Base-by-base conservation (phyloP, 192 early-diverging fungal genomes). In the Helicostylum pulchrum region DNA sequence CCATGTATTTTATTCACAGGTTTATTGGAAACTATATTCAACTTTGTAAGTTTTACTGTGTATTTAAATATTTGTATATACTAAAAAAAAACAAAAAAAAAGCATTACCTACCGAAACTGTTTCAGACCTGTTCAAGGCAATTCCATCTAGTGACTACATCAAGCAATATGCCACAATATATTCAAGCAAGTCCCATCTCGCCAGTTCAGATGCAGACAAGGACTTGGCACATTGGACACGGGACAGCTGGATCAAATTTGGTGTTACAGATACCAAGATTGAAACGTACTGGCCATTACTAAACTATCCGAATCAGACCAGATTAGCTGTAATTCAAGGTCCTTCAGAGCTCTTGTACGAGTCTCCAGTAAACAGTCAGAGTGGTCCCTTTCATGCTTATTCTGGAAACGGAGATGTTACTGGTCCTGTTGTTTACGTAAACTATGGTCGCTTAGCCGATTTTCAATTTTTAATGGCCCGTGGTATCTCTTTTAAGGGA, bases 321-420 rank as follows among this genome's bases (percentile, higher is more conserved):
- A 69, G 71, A 20, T 75, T 88, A 17, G 72, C 75, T 11, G 60
- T 87, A 20, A 66, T 85, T 47, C 71, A 80, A 39, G 72, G 57
- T 32, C 69, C 78, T 6, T 44, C 58, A 6, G 21, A 53, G 15
- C 51, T 78, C n/a, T 21, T 45, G 6, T 88, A 77, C 44, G 76
- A 82, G n/a, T 85, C 85, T 0, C 59, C 66, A 31, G 69, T 88
- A 36, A 47, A 46, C n/a, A 85, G 87, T 61, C 80, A 82, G 8
- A 54, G 68, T 8, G 81, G 81, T 0, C 72, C 86, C 2, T 89
- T 89, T 65, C 86, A 86, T 63, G 86, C 79, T 17, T 80, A 80
- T 64, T 78, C 85, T 30, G 78, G 73, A 9, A 69, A 76, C 14
- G 86, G 84, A 7, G 80, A 84, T 61, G 78, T 87, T n/a, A 85